These are phyloP conservation scores for Nigrospora sphaerica DNA, from an alignment of 2,329 filamentous ascomycete genomes.

Conservation along the genomic window DNA sequence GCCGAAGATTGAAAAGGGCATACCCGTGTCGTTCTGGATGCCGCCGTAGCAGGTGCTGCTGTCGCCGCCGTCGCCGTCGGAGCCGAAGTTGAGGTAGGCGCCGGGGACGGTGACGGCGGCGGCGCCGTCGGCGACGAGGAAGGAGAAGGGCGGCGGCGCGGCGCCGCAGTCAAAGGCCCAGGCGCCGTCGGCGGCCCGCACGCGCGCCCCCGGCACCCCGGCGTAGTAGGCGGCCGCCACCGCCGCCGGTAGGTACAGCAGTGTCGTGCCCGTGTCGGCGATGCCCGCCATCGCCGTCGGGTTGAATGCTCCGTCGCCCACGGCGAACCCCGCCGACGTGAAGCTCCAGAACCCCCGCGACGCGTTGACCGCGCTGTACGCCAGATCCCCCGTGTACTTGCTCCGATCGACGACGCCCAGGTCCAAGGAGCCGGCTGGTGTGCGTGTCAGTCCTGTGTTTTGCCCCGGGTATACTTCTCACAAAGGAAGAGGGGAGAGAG, in stretches of 20 bases:
- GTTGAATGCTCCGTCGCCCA: slow-evolving; percentile 28
- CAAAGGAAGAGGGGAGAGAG: too few species aligned
- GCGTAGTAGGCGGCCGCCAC: slow-evolving; percentile 51
- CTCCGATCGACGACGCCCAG: slow-evolving; percentile 43
- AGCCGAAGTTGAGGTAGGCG: slow-evolving; percentile 40
- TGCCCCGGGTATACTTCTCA: too few species aligned
- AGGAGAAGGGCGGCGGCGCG: slow-evolving; percentile 33
- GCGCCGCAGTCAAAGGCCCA: slow-evolving; percentile 49
- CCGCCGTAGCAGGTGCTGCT: slow-evolving; percentile 53
- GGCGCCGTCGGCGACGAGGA: slow-evolving; percentile 23
- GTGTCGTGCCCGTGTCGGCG: slow-evolving; percentile 62
- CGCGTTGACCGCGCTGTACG: slow-evolving; percentile 47
- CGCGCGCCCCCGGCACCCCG: slow-evolving; percentile 42
- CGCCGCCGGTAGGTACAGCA: slow-evolving; percentile 46
- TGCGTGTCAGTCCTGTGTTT: not conserved
- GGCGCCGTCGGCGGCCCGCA: slow-evolving; percentile 34
- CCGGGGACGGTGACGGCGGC: slow-evolving; percentile 42
- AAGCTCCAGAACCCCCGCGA: slow-evolving; percentile 58
- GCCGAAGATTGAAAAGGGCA: slow-evolving; percentile 8
- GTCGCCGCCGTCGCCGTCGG: slow-evolving; percentile 32
- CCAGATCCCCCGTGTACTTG: slow-evolving; percentile 51
- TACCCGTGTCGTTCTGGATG: slow-evolving; percentile 25
- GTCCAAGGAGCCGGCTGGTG: slow-evolving; percentile 23
- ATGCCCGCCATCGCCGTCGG: slow-evolving; percentile 7
- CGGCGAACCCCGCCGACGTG: slow-evolving; percentile 44